Conservation (phyloP, 108 stramenopile species). For the Hondaea fermentalgiana region DNA sequence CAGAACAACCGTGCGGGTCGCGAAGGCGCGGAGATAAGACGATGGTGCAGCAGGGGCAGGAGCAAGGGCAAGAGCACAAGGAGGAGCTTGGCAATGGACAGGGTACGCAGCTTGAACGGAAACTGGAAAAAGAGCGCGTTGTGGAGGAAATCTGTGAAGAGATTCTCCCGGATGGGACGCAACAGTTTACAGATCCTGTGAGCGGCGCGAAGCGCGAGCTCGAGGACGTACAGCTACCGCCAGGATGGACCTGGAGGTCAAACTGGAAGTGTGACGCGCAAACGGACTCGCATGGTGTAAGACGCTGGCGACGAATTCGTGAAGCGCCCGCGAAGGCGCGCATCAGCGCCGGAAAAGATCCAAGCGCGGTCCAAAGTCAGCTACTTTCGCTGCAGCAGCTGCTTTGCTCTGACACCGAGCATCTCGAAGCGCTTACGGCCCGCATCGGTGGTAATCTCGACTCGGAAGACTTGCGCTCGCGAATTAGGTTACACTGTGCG, state of each 20-base stretch:
- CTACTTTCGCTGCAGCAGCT: background rate
- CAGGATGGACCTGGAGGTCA: background rate
- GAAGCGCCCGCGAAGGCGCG: background rate
- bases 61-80: too few species aligned
- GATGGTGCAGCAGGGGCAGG: too few species aligned
- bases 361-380: background rate
- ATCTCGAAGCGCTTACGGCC: background rate
- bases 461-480: background rate
- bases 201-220: background rate
- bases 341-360: background rate
- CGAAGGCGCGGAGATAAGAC: too few species aligned
- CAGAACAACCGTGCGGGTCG: too few species aligned
- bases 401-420: background rate
- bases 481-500: background rate
- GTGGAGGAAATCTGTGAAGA: too few species aligned
- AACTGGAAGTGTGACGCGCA: background rate
- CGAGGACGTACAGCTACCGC: background rate
- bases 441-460: background rate
- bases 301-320: background rate
- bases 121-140: too few species aligned
- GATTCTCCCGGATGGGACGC: too few species aligned
- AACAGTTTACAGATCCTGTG: background rate
- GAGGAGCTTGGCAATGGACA: too few species aligned
- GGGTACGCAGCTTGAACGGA: too few species aligned
- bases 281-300: background rate